Evolutionary conservation across 306 rosid genomes (phyloP).

Genomic region (Senna tora): DNA sequence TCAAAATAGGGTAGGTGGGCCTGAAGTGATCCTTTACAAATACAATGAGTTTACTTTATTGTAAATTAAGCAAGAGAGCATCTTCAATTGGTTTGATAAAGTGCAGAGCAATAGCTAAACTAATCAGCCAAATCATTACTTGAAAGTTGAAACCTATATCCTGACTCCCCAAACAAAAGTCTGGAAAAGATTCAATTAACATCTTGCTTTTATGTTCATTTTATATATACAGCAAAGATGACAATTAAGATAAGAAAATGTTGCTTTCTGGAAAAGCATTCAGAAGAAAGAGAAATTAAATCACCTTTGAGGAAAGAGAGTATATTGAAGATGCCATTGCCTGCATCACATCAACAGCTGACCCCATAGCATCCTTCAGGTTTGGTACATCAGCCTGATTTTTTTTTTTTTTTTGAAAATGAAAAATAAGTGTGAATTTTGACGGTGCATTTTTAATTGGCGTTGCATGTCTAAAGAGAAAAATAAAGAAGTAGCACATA

Average conservation of each 20-base stretch:
- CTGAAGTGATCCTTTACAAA: not conserved
- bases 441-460: not conserved
- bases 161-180: not conserved
- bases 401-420: not conserved
- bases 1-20: not conserved
- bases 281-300: constrained; percentile 8
- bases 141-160: not conserved
- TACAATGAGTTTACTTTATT: not conserved
- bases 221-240: not conserved
- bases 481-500: constrained; percentile 40
- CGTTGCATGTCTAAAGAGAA: not conserved
- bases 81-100: not conserved
- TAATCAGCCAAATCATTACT: constrained; percentile 1
- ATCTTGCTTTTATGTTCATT: not conserved
- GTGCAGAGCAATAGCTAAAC: not conserved
- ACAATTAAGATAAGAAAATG: not conserved
- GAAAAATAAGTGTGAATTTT: not conserved
- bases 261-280: constrained; percentile 15
- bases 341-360: constrained; percentile 81
- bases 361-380: constrained; percentile 67
- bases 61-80: not conserved
- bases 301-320: constrained; percentile 64
- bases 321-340: constrained; percentile 71
- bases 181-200: not conserved
- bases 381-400: constrained; percentile 66